Evolutionary conservation across 176 grass and related monocot genomes (phyloP).

Genomic region (Alopecurus myosuroides): DNA sequence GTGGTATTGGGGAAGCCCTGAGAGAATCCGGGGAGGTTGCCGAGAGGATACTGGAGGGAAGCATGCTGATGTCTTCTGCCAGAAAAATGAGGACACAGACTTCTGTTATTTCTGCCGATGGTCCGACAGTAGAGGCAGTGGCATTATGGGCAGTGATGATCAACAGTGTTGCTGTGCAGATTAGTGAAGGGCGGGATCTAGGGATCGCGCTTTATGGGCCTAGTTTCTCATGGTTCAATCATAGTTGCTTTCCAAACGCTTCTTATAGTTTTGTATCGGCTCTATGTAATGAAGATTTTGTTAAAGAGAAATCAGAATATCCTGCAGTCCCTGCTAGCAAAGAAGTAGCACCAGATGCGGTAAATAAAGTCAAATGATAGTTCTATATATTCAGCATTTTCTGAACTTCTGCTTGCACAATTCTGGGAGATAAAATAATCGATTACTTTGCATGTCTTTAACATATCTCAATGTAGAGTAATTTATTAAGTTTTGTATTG

Average conservation of each 20-base stretch:
- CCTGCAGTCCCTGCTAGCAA: constrained; percentile 30
- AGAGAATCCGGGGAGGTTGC: constrained; percentile 47
- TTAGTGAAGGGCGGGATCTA: constrained; percentile 40
- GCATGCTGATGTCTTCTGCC: constrained; percentile 48
- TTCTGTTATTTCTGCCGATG: background rate
- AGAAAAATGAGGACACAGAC: constrained; percentile 26
- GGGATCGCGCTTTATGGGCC: constrained; percentile 74
- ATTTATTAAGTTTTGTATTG: constrained; percentile 18
- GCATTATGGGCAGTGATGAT: constrained; percentile 67
- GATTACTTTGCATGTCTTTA: constrained; percentile 2
- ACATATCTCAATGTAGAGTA: background rate
- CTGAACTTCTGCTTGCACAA: constrained; percentile 11
- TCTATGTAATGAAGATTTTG: background rate
- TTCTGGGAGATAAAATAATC: background rate
- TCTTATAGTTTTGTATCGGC: constrained; percentile 54
- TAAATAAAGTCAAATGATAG: constrained; percentile 27
- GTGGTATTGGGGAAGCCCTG: constrained; percentile 45
- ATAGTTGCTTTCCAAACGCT: constrained; percentile 77
- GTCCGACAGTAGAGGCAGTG: constrained; percentile 31
- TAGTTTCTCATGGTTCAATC: constrained; percentile 91
- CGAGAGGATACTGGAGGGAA: constrained; percentile 50
- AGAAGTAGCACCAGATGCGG: constrained; percentile 26
- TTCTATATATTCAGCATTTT: background rate
- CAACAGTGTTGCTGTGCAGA: constrained; percentile 74
- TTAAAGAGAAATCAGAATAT: constrained; percentile 23